These are phyloP conservation scores for Fragosphaeria purpurea DNA, from an alignment of 2,329 filamentous ascomycete species.

Conservation along the genomic window DNA sequence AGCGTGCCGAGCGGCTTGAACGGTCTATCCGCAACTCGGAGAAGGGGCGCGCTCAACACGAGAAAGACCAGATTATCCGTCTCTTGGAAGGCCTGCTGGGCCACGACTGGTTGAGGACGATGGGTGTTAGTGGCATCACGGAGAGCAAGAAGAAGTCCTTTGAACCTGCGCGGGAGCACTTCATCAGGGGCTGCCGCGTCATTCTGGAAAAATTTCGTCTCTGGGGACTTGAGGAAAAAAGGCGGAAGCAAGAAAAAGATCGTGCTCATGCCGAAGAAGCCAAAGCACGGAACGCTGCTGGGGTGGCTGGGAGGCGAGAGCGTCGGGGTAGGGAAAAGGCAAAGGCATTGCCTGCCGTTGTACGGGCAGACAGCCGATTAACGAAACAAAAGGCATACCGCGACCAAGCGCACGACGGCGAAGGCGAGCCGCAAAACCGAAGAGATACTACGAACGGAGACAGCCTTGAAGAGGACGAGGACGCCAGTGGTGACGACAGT, in stretches of 20 bases:
- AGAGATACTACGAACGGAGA: slow-evolving; percentile 4
- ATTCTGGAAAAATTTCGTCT: slow-evolving; percentile 79
- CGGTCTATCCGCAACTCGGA: slow-evolving; percentile 54
- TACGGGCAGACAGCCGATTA: too few relatives aligned
- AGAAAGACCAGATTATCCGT: slow-evolving; percentile 54
- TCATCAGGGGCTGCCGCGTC: slow-evolving; percentile 70
- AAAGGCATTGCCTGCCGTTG: slow-evolving; percentile 7
- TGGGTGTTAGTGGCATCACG: slow-evolving; percentile 79
- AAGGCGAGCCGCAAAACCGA: slow-evolving; percentile 16
- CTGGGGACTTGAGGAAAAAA: slow-evolving; percentile 87
- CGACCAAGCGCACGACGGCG: too few relatives aligned
- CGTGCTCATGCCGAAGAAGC: slow-evolving; percentile 44
- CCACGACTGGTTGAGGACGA: slow-evolving; percentile 83
- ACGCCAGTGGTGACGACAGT: slow-evolving; percentile 16
- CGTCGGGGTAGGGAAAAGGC: slow-evolving; percentile 12
- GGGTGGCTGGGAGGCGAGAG: background rate
- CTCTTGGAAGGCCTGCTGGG: slow-evolving; percentile 75
- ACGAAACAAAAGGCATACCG: too few relatives aligned
- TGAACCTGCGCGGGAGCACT: slow-evolving; percentile 74
- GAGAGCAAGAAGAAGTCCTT: slow-evolving; percentile 80
- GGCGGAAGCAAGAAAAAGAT: slow-evolving; percentile 66
- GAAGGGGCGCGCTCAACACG: slow-evolving; percentile 55
- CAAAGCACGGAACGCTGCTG: slow-evolving; percentile 21
- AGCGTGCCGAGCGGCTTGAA: slow-evolving; percentile 49
- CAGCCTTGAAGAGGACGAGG: slow-evolving; percentile 9